Conservation (phyloP, 768 basidiomycete species). For the Boletellus emodensis region DNA sequence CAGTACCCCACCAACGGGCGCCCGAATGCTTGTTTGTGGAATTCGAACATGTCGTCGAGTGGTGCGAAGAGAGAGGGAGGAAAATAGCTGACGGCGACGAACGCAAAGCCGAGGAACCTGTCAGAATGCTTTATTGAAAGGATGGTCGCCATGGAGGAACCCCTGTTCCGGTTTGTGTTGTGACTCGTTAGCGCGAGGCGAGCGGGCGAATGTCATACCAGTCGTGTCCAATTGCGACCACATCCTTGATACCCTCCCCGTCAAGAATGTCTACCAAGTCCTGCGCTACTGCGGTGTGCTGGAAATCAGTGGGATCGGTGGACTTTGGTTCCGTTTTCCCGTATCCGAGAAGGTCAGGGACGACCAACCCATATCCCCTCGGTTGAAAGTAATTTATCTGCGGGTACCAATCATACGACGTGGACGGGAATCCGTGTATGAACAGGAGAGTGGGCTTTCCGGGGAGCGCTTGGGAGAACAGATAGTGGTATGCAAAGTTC, state of each 20-base stretch:
- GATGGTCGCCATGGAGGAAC: slow-evolving; percentile 30
- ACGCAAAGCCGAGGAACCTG: slow-evolving; percentile 40
- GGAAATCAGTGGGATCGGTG: slow-evolving; percentile 25
- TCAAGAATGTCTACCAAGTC: slow-evolving; percentile 40
- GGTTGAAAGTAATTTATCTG: slow-evolving; percentile 37
- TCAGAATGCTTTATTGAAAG: slow-evolving; percentile 37
- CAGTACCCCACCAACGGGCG: slow-evolving; percentile 43
- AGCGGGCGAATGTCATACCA: slow-evolving; percentile 24
- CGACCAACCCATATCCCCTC: slow-evolving; percentile 42
- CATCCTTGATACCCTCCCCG: slow-evolving; percentile 29
- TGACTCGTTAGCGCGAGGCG: neutral
- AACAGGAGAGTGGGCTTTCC: slow-evolving; percentile 39
- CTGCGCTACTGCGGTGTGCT: slow-evolving; percentile 22
- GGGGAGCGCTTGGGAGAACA: slow-evolving; percentile 21
- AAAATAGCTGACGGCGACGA: slow-evolving; percentile 34
- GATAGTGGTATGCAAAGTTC: slow-evolving; percentile 36
- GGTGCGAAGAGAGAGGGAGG: slow-evolving; percentile 27
- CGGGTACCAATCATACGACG: slow-evolving; percentile 40
- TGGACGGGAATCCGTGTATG: slow-evolving; percentile 44
- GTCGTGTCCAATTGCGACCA: slow-evolving; percentile 39
- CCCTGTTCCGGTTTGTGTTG: slow-evolving; percentile 28
- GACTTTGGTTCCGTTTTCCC: slow-evolving; percentile 44
- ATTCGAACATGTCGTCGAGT: slow-evolving; percentile 23
- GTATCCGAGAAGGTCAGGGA: slow-evolving; percentile 46
- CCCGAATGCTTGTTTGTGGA: slow-evolving; percentile 27